Percentiles rank a stretch among this genome's conserved stretches.
These are phyloP conservation scores for Ochetophila trinervis DNA, from an alignment of 306 rosid species.

Conservation along the genomic window DNA sequence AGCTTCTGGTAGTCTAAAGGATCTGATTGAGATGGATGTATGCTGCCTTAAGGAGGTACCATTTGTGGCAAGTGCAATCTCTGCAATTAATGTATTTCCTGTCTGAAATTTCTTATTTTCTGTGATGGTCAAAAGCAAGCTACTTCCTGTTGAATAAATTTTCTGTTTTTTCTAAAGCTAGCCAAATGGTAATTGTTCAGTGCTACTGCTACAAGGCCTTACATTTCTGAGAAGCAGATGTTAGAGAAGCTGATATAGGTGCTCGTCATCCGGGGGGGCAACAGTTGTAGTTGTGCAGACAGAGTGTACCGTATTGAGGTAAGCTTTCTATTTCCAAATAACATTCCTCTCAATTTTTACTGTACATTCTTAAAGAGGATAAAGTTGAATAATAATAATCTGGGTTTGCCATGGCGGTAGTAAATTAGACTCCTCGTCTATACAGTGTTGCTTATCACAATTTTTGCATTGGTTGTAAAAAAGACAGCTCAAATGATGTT, in stretches of 20 bases:
- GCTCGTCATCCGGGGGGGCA: conserved; percentile 81
- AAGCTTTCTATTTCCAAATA: conserved; percentile 22
- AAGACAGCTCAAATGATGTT: background rate
- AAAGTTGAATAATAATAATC: background rate
- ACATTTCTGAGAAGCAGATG: conserved; percentile 94
- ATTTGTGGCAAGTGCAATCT: conserved; percentile 65
- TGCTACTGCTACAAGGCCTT: too few relatives aligned
- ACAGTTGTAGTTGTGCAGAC: conserved; percentile 77
- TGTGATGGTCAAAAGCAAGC: background rate
- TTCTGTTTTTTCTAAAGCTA: background rate
- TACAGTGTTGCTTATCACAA: too few relatives aligned
- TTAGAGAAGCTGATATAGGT: conserved; percentile 91
- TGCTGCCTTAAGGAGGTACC: conserved; percentile 70
- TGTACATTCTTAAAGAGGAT: conserved; percentile 6
- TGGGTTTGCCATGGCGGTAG: background rate
- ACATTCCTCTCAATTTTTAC: background rate
- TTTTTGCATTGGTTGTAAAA: background rate
- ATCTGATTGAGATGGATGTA: conserved; percentile 84
- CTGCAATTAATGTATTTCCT: background rate
- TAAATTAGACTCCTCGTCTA: too few relatives aligned
- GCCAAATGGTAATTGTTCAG: too few relatives aligned
- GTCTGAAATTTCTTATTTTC: background rate
- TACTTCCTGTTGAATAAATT: background rate
- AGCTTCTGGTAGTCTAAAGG: conserved; percentile 95
- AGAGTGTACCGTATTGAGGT: conserved; percentile 75